A percentile compares a stretch with the other conserved stretches of the same genome.
Conservation (phyloP, 352 stramenopile species). For the Phytophthora hibernalis region DNA sequence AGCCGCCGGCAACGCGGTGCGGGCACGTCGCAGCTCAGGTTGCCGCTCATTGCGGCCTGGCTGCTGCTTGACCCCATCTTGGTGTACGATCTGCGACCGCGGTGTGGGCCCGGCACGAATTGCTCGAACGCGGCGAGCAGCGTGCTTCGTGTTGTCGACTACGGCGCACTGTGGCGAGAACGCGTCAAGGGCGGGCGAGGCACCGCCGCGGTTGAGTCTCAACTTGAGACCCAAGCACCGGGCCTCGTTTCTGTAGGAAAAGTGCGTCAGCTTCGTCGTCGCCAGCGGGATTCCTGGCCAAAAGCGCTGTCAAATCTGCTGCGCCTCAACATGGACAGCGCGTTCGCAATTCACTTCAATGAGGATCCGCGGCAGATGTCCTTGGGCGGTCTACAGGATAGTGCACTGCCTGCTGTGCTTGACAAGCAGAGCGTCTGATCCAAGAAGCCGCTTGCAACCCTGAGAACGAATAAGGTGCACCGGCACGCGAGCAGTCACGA, state of each 20-base stretch:
- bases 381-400: slow-evolving; percentile 3
- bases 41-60: slow-evolving; percentile 11
- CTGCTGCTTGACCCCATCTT: slow-evolving; percentile 24
- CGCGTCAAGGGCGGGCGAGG: not conserved
- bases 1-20: slow-evolving; percentile 20
- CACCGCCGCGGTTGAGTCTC: not conserved
- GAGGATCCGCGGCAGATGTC: slow-evolving; percentile 12
- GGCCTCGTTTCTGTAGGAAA: slow-evolving; percentile 17
- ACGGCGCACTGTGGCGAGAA: slow-evolving; percentile 9
- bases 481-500: not conserved
- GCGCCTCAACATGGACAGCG: slow-evolving; percentile 14
- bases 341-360: slow-evolving; percentile 15
- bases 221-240: slow-evolving; percentile 13
- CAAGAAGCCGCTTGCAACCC: slow-evolving; percentile 1
- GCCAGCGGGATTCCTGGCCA: slow-evolving; percentile 22
- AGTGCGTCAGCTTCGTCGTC: slow-evolving; percentile 24
- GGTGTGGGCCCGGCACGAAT: slow-evolving; percentile 8
- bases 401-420: not conserved
- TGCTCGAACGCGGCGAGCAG: slow-evolving; percentile 30
- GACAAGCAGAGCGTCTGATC: not conserved
- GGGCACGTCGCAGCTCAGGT: slow-evolving; percentile 29
- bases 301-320: slow-evolving; percentile 19
- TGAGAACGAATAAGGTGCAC: slow-evolving; percentile 2
- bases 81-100: slow-evolving; percentile 18
- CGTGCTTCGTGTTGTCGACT: slow-evolving; percentile 26